Evolutionary conservation across 148 eudicot genomes (phyloP).

Genomic region (Heliamphora exappendiculata): DNA sequence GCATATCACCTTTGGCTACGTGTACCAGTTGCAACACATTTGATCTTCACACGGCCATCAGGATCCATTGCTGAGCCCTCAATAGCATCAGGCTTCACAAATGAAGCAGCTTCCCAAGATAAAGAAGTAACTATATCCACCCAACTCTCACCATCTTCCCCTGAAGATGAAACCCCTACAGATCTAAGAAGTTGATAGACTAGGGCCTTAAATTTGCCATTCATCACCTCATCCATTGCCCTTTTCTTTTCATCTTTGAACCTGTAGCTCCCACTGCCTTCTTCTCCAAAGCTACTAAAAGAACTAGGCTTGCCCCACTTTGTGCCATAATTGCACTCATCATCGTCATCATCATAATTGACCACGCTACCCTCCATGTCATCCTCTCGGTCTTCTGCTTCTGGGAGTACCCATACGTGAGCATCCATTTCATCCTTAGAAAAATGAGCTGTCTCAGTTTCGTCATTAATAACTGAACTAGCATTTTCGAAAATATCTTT

Average conservation of each 20-base stretch:
- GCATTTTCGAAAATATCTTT: slow-evolving; percentile 10
- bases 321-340: slow-evolving; percentile 50
- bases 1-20: slow-evolving; percentile 50
- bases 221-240: slow-evolving; percentile 64
- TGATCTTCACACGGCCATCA: slow-evolving; percentile 79
- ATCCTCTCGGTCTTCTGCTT: slow-evolving; percentile 55
- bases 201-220: slow-evolving; percentile 72
- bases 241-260: slow-evolving; percentile 50
- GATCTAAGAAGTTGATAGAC: slow-evolving; percentile 63
- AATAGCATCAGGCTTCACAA: slow-evolving; percentile 59
- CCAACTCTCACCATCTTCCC: slow-evolving; percentile 50
- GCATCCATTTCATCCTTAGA: slow-evolving; percentile 35
- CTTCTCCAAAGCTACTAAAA: slow-evolving; percentile 42
- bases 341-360: slow-evolving; percentile 62
- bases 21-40: slow-evolving; percentile 78
- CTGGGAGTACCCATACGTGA: slow-evolving; percentile 76
- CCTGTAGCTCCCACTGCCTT: slow-evolving; percentile 33
- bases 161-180: slow-evolving; percentile 38
- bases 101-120: slow-evolving; percentile 83
- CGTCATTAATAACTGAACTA: slow-evolving; percentile 24
- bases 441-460: slow-evolving; percentile 23
- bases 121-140: slow-evolving; percentile 69
- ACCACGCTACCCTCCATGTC: slow-evolving; percentile 48
- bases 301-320: slow-evolving; percentile 60
- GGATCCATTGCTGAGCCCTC: slow-evolving; percentile 90